Evolutionary conservation across 164 flowering plant genomes (phyloP), one percentile per base, ranked within the genome.

Genomic region (Stephania yunnanensis): DNA sequence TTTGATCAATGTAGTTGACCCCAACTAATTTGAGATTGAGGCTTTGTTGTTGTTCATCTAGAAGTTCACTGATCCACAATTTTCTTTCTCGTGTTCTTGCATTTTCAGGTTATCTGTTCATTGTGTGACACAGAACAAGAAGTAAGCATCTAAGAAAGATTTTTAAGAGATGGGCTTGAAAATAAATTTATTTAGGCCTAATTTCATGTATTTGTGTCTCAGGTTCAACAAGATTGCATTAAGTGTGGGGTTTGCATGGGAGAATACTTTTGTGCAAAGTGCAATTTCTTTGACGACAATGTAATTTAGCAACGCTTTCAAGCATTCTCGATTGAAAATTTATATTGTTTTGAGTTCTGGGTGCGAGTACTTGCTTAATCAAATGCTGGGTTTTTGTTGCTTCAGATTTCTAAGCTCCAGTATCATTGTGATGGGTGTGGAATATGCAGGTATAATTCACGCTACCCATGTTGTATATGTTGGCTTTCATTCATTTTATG

Each of bases 361-460:
- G 20, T 58, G 13, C 19, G 64, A 58, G 19, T 58, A 58, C 2
- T 58, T 58, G 64, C 20, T 58, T 48, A 52, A 8, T 19, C 67
- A 13, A 68, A 31, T n/a, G 4, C n/a, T 55, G 45, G 10, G 3
- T 72, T 36, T 72, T 8, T 72, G 10, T 58, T 12, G 19, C 75
- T 77, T 70, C 86, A 94, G 98, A 83, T 89, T 25, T 87, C 95
- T 8, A 94, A 94, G 84, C 84, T 85, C n/a, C 98, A 94, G 74
- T 94, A 87, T 82, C 98, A 94, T 74, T 94, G 98, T 46, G 87
- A 89, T 78, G 87, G 89, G 76, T 94, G 98, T 81, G 98, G 97
- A 73, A 91, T 94, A 36, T 94, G 97, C 89, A 89, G 91, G 94
- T 87, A 17, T 29, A 74, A 6, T 58, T 44, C 68, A 22, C 42